These are phyloP conservation scores for Lasiodiplodia gonubiensis DNA, from an alignment of 2,329 filamentous ascomycete genomes.

Conservation along the genomic window DNA sequence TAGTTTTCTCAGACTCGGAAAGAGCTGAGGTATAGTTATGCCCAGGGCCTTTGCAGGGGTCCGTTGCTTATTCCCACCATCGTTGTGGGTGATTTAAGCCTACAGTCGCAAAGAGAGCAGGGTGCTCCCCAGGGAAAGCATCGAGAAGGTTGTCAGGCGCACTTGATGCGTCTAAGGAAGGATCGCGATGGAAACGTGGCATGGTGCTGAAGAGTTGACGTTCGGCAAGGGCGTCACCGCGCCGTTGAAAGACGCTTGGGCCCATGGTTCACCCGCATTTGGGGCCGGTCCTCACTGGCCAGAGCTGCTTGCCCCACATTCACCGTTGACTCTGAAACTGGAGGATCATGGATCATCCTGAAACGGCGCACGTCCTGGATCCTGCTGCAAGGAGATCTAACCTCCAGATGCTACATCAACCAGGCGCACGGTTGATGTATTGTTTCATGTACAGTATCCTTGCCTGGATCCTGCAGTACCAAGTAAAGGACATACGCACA, in stretches of 20 bases:
- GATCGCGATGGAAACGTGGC: neutral
- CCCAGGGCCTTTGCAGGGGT: no score
- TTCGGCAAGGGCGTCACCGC: slow-evolving; percentile 17
- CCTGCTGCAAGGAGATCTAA: neutral
- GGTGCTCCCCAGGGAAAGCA: neutral
- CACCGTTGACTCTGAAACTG: neutral
- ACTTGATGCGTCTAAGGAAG: no score
- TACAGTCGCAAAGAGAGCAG: neutral
- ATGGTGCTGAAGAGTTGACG: slow-evolving; percentile 13
- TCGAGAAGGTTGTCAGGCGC: neutral
- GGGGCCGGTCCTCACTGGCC: neutral
- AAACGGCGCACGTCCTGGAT: neutral
- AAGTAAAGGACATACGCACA: neutral
- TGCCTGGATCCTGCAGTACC: neutral
- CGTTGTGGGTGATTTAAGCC: neutral
- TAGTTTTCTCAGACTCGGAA: no score
- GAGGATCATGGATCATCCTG: neutral
- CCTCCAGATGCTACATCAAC: neutral
- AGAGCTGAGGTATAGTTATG: no score
- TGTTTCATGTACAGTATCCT: neutral
- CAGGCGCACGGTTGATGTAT: neutral
- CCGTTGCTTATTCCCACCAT: neutral
- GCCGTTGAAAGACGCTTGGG: slow-evolving; percentile 6
- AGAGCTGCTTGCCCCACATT: neutral
- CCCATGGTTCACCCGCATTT: neutral